Evolutionary conservation across 352 stramenopile genomes (phyloP).

Genomic region (Phytopythium oedochilum): DNA sequence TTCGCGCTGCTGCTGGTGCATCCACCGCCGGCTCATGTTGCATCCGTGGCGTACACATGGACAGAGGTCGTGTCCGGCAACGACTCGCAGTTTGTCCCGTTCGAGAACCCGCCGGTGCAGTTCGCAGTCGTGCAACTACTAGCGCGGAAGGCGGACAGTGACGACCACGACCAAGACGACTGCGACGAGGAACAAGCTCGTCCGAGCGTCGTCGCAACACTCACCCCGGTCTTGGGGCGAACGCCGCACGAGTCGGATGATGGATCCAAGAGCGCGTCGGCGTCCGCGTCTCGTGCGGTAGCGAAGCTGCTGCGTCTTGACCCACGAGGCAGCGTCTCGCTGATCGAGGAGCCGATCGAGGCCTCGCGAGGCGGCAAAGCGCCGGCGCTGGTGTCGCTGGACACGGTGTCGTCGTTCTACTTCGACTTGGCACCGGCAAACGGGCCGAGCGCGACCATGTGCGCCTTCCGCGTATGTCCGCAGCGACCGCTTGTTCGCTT

Average conservation of each 20-base stretch:
- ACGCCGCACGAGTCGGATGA: conserved; percentile 1
- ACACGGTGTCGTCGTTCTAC: conserved; percentile 26
- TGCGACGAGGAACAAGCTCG: background rate
- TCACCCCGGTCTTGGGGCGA: conserved; percentile 25
- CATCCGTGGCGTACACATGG: conserved; percentile 22
- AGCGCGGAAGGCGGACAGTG: background rate
- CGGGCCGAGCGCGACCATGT: background rate
- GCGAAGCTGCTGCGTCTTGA: conserved; percentile 29
- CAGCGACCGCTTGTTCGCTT: conserved; percentile 36
- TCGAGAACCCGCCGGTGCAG: conserved; percentile 33
- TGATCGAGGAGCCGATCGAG: conserved; percentile 33
- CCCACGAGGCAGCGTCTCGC: conserved; percentile 35
- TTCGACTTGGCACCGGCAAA: conserved; percentile 16
- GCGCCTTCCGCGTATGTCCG: conserved; percentile 45
- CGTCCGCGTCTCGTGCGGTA: conserved; percentile 4
- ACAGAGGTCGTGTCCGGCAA: conserved; percentile 4
- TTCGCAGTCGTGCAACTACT: conserved; percentile 26
- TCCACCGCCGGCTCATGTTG: conserved; percentile 16
- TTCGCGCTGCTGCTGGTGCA: conserved; percentile 41
- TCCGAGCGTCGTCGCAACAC: conserved; percentile 27
- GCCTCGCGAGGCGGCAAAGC: background rate
- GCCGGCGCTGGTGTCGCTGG: conserved; percentile 28
- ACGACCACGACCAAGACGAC: background rate
- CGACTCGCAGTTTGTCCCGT: conserved; percentile 14
- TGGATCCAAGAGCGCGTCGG: conserved; percentile 5